Evolutionary conservation across 352 stramenopile species (phyloP).

Genomic region (Phytophthora europaea): DNA sequence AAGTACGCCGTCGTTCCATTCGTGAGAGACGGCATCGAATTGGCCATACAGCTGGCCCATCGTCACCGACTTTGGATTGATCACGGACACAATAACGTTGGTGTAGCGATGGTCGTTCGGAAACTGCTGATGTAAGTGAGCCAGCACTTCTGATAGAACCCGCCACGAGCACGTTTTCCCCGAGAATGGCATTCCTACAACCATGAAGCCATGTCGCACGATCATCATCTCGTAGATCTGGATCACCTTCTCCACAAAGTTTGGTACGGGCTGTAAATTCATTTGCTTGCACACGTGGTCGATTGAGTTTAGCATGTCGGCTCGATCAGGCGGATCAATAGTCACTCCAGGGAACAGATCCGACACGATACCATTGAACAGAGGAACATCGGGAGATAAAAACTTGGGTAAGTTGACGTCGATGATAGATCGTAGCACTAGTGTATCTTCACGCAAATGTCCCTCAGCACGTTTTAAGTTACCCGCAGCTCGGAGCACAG

Average conservation of each 20-base stretch:
- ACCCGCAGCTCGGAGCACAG: constrained; percentile 93
- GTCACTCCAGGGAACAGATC: constrained; percentile 94
- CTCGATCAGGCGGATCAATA: constrained; percentile 90
- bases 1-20: constrained; percentile 96
- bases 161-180: constrained; percentile 94
- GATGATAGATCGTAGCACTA: constrained; percentile 94
- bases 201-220: constrained; percentile 96
- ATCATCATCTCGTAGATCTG: constrained; percentile 98
- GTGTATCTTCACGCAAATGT: constrained; percentile 87
- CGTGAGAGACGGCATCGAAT: constrained; percentile 95
- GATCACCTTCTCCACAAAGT: constrained; percentile 95
- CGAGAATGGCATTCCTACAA: constrained; percentile 95
- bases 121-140: constrained; percentile 74
- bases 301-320: constrained; percentile 89
- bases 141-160: constrained; percentile 91
- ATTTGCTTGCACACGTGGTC: constrained; percentile 80
- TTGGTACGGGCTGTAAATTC: constrained; percentile 88
- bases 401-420: constrained; percentile 97
- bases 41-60: constrained; percentile 96
- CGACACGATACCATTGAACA: constrained; percentile 95
- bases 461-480: constrained; percentile 91
- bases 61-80: constrained; percentile 96
- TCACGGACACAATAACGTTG: constrained; percentile 81
- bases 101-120: constrained; percentile 80
- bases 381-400: constrained; percentile 92